Percentiles rank a stretch among this genome's conserved stretches.
phyloP scores from a whole-genome alignment of 352 stramenopile species.

The Pythium scleroteichum region DNA sequence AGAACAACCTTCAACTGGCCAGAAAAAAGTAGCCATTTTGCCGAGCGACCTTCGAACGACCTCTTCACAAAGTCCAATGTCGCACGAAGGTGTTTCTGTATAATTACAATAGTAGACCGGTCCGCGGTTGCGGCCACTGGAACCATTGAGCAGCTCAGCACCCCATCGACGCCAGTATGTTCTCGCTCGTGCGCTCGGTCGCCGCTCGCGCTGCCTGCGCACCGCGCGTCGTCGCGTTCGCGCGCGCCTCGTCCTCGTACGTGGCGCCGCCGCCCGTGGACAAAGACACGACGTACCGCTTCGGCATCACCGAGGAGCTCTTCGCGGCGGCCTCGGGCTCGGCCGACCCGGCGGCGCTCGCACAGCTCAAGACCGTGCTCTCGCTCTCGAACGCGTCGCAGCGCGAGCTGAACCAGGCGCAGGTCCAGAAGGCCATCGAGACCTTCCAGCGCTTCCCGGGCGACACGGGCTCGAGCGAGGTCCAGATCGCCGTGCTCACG shows the following conservation, averaged over 20 bases:
- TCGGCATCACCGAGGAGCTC: conserved; percentile 56
- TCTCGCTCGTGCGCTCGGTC: conserved; percentile 17
- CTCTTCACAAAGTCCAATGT: no score
- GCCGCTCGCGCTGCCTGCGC: conserved; percentile 8
- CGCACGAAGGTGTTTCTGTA: no score
- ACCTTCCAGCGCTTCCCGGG: conserved; percentile 87
- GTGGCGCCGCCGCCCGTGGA: conserved; percentile 60
- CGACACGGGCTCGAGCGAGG: conserved; percentile 84
- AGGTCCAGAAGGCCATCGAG: conserved; percentile 77
- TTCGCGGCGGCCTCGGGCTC: conserved; percentile 39
- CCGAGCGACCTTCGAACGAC: no score
- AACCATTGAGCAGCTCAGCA: background rate
- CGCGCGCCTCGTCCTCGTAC: conserved; percentile 43
- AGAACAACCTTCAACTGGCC: no score
- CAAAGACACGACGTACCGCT: conserved; percentile 59
- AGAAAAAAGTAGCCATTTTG: no score
- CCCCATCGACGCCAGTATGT: background rate
- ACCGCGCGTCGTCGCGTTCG: background rate
- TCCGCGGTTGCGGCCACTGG: background rate
- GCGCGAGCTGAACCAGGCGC: conserved; percentile 81
- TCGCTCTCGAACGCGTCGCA: conserved; percentile 80
- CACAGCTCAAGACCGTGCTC: conserved; percentile 68
- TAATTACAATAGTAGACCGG: no score
- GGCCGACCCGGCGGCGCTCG: conserved; percentile 34
- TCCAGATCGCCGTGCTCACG: conserved; percentile 84